Base-by-base conservation (phyloP, 306 rosid species). In the Acacia melanoxylon region DNA sequence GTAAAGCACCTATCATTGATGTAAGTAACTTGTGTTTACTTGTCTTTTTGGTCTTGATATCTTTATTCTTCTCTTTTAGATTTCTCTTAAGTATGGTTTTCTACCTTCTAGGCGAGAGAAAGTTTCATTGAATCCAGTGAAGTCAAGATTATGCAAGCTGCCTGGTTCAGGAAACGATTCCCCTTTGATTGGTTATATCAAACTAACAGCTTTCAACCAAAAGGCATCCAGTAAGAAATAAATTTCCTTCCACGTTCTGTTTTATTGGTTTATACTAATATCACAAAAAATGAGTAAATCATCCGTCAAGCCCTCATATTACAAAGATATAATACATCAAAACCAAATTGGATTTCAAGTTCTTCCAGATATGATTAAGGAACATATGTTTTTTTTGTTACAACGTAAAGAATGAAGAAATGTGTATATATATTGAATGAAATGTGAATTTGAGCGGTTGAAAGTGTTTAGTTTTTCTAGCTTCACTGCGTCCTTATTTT, bases 91-190 rank as follows among this genome's bases (percentile, higher is more conserved):
- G 17, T 20, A 63, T 42, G 49, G 82, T 61, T 85, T 76, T 40
- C 44, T 83, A 56, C 75, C 83, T 62, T 87, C 80, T 87, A 95
- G 99, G 88, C 86, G 99, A 83, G 99, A 93, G 92, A 95, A 89
- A 83, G 96, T 93, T 86, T 84, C 91, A 44, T 22, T 93, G 83
- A 92, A 93, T 91, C 98, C 99, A 25, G 99, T 95, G 83, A 93
- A 87, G 87, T 91, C 99, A 75, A 93, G 92, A 84, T 81, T 92
- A 59, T 93, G 99, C 88, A 83, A 86, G 83, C 76, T 92, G 72
- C 93, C 97, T 76, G 87, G 86, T 54, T 82, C 90, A 46, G 98
- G 94, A 86, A 82, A 86, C 75, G 89, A 85, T 62, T 89, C 94
- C 68, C 91, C 96, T 19, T 86, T 83, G 69, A 78, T 95, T 82